Base-by-base conservation (phyloP, 257 asterid species). In the Craterostigma plantagineum region DNA sequence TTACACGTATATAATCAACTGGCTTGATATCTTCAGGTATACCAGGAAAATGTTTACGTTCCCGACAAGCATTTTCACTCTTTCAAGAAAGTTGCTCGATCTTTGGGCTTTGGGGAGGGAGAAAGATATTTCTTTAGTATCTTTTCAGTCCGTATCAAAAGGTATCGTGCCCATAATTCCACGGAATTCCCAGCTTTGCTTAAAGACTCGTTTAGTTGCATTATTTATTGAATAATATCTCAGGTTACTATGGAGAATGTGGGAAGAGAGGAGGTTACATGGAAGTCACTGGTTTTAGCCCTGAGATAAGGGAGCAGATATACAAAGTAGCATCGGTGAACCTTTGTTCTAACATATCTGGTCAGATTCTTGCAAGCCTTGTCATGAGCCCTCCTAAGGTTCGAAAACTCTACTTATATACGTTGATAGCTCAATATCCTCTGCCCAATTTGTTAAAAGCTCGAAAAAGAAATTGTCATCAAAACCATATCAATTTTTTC, bases 181-280 rank as follows among this genome's bases (percentile, higher is more conserved):
- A 9, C 8, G 17, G 30, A 23, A 2, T 23, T 23, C 30, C 30
- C 30, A 23, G 30, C 6, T 23, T 2, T 23, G 30, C 30, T 23
- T 23, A 23, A 23, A 23, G 30, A 49, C 45, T 46, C 42, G 7
- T 2, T 45, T 40, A 45, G 50, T 6, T 18, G 34, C 6, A 23
- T 23, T 2, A 23, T 23, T 41, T 27, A 35, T 3, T 40, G 1
- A 10, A 4, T n/a, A 0, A 5, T 33, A 38, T 42, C 46, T 16
- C 50, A 87, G 98, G 98, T 34, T 82, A 79, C 65, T 64, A 87
- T 50, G 98, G 98, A 36, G 98, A 87, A 63, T 87, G 95, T 49
- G 98, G 95, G 63, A 87, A 82, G 59, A 55, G 95, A 64, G 95
- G 98, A 63, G 95, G 98, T 35, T 87, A 82, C 62, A 87, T 87